Percentiles rank a stretch among this genome's conserved stretches.
Evolutionary conservation across 2,329 filamentous ascomycete genomes (phyloP).

Genomic region (Pyricularia grisea): DNA sequence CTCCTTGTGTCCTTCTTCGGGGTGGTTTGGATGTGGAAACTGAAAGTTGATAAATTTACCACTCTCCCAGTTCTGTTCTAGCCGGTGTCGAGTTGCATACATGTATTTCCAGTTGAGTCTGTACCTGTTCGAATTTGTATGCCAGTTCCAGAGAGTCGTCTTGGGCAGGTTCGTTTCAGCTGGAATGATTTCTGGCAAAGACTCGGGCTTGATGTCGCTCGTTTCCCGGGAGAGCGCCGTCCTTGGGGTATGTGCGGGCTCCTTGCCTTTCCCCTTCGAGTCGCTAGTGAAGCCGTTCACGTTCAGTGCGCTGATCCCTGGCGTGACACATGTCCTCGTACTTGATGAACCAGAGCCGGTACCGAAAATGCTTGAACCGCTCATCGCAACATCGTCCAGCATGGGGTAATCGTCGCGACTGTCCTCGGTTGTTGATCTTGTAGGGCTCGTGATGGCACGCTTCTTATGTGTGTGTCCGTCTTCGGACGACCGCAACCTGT

Average conservation of each 20-base stretch:
- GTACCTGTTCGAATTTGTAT: conserved; percentile 34
- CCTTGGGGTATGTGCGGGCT: conserved; percentile 9
- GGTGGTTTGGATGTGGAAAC: conserved; percentile 72
- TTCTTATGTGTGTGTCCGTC: conserved; percentile 46
- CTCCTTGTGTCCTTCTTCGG: conserved; percentile 76
- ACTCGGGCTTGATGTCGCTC: conserved; percentile 16
- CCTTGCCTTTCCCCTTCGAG: conserved; percentile 26
- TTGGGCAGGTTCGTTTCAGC: conserved; percentile 25
- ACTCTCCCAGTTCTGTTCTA: conserved; percentile 88
- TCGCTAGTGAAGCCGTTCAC: conserved; percentile 20
- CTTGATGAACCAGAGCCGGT: conserved; percentile 9
- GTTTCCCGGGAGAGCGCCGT: background rate
- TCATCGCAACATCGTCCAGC: conserved; percentile 10
- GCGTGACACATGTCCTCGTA: conserved; percentile 11
- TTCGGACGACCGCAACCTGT: conserved; percentile 28
- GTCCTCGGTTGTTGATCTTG: conserved; percentile 12
- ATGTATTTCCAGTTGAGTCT: conserved; percentile 88
- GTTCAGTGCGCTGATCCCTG: conserved; percentile 20
- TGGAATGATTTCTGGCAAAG: conserved; percentile 18
- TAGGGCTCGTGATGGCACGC: conserved; percentile 34
- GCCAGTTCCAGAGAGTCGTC: conserved; percentile 43
- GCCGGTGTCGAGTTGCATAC: conserved; percentile 73
- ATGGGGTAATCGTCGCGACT: conserved; percentile 37
- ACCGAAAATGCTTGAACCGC: conserved; percentile 18
- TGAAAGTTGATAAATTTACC: conserved; percentile 81